Evolutionary conservation across 148 eudicot species (phyloP).

Genomic region (Rhododendron williamsianum): DNA sequence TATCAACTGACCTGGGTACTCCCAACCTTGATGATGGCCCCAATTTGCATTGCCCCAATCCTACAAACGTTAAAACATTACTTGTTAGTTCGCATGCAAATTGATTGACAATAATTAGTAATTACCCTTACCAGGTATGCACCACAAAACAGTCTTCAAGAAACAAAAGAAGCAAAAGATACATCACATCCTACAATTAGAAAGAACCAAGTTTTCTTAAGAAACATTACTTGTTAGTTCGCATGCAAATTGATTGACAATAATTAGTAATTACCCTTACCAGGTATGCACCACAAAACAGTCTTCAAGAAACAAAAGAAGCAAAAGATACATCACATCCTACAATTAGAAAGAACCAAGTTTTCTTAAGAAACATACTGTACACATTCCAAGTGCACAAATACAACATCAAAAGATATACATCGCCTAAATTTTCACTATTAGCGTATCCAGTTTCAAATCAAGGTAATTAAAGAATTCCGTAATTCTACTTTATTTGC

Average conservation of each 20-base stretch:
- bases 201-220: neutral
- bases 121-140: neutral
- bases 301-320: neutral
- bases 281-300: neutral
- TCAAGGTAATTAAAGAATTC: neutral
- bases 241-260: neutral
- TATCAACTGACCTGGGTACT: constrained; percentile 49
- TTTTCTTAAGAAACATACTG: neutral
- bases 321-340: constrained; percentile 5
- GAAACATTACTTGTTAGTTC: neutral
- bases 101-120: neutral
- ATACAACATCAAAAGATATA: neutral
- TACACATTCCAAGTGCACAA: neutral
- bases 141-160: neutral
- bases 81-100: neutral
- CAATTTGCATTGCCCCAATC: constrained; percentile 67
- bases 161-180: neutral
- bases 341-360: neutral
- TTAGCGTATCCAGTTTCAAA: neutral
- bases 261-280: neutral
- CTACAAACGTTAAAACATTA: constrained; percentile 29
- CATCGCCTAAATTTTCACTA: no score
- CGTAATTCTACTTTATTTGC: neutral
- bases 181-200: neutral
- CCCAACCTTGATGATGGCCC: constrained; percentile 61